Evolutionary conservation across 768 basidiomycete genomes (phyloP).

Genomic region (Cystobasidiopsis lactophilus): DNA sequence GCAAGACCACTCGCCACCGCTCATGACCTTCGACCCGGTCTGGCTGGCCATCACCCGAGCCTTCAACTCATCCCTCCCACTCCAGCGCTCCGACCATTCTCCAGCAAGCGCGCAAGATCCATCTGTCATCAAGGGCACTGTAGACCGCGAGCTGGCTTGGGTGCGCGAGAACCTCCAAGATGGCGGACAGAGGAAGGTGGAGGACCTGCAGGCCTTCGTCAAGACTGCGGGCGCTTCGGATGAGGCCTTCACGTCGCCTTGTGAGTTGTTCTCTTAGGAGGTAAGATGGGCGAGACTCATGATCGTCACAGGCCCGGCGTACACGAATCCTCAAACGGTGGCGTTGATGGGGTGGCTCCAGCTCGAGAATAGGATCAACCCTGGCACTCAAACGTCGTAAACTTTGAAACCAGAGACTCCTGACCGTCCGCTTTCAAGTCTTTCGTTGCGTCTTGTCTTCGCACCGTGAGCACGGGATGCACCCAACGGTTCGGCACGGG

Average conservation of each 20-base stretch:
- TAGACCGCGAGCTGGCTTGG: constrained; percentile 45
- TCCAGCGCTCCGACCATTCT: constrained; percentile 31
- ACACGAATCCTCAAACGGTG: constrained; percentile 71
- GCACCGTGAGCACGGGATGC: no score
- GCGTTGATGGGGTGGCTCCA: constrained; percentile 61
- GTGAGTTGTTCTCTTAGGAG: constrained; percentile 22
- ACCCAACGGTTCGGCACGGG: constrained; percentile 14
- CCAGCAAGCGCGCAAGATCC: constrained; percentile 39
- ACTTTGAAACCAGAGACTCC: no score
- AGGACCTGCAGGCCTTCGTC: constrained; percentile 43
- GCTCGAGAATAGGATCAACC: constrained; percentile 50
- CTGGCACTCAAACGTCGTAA: no score
- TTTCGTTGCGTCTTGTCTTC: no score
- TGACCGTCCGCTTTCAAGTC: no score
- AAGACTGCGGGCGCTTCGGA: constrained; percentile 34
- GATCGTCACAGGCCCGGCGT: constrained; percentile 38
- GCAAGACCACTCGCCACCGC: neutral
- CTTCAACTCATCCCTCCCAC: constrained; percentile 55
- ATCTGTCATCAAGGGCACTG: constrained; percentile 32
- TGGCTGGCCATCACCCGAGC: constrained; percentile 89
- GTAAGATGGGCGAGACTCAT: neutral
- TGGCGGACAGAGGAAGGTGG: constrained; percentile 28
- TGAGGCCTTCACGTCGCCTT: constrained; percentile 26
- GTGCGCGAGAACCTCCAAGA: constrained; percentile 28
- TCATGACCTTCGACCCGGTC: constrained; percentile 25